These are phyloP conservation scores for Heimioporus retisporus DNA, from an alignment of 1,284 basidiomycete species.

Conservation along the genomic window DNA sequence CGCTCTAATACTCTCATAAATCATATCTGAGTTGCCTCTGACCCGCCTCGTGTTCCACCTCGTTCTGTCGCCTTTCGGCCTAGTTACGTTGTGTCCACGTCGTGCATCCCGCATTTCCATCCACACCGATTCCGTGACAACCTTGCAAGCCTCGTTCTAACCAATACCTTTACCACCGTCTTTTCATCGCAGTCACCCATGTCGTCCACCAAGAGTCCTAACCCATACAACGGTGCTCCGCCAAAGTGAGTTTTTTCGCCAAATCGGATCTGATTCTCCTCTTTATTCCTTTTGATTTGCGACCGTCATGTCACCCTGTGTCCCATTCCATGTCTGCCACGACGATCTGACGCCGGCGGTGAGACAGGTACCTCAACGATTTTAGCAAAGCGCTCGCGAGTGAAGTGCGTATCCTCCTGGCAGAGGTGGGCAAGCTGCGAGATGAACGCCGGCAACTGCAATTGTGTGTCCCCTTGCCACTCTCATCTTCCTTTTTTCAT, in stretches of 20 bases:
- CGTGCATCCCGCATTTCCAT: background rate
- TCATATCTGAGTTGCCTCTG: background rate
- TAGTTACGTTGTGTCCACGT: constrained; percentile 14
- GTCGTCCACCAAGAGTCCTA: constrained; percentile 46
- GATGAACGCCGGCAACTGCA: constrained; percentile 78
- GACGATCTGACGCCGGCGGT: background rate
- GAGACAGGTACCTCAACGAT: constrained; percentile 71
- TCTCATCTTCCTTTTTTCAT: no score
- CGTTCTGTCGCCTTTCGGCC: constrained; percentile 21
- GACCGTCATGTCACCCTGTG: no score
- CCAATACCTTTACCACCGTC: constrained; percentile 3
- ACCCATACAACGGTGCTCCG: constrained; percentile 41
- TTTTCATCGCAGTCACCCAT: constrained; percentile 27
- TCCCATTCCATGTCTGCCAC: no score
- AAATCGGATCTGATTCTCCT: constrained; percentile 12
- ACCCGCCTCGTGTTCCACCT: constrained; percentile 33
- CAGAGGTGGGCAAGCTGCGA: constrained; percentile 79
- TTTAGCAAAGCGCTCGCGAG: constrained; percentile 73
- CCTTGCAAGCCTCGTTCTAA: constrained; percentile 3
- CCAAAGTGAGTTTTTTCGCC: constrained; percentile 39
- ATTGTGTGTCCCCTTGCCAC: constrained; percentile 57
- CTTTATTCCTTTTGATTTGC: background rate
- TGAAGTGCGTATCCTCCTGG: constrained; percentile 68
- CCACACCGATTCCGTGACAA: constrained; percentile 12
- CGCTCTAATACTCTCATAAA: constrained; percentile 4